These are phyloP conservation scores for Trypanosoma cruzi DNA, from an alignment of 208 protist genomes.

Conservation along the genomic window DNA sequence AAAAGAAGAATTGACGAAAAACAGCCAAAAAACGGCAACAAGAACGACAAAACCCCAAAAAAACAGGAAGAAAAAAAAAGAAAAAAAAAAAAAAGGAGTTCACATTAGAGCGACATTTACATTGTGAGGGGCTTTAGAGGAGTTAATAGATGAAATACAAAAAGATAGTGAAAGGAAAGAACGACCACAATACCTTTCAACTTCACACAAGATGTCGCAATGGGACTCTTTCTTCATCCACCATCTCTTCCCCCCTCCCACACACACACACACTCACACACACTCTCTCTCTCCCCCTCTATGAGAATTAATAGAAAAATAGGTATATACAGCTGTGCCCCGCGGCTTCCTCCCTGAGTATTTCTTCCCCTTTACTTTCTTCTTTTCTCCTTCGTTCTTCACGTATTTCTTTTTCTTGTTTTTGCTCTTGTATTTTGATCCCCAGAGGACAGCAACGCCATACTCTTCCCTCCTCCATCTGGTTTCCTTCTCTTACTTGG, in stretches of 20 bases:
- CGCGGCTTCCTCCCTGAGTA: not conserved
- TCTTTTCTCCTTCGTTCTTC: not conserved
- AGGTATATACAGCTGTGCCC: not conserved
- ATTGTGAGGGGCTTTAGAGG: not conserved
- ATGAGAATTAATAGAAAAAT: not conserved
- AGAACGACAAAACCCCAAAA: not conserved
- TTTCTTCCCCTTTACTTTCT: not conserved
- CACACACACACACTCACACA: not conserved
- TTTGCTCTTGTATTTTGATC: no score
- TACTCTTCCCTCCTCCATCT: no score
- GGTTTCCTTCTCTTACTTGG: no score
- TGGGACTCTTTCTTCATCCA: not conserved
- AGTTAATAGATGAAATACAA: not conserved
- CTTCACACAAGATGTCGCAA: not conserved
- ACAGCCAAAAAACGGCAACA: not conserved
- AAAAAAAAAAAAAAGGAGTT: constrained; percentile 7
- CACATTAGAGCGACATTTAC: not conserved
- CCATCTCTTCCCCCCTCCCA: not conserved
- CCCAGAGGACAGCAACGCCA: no score
- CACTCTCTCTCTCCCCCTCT: not conserved
- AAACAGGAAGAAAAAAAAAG: constrained; percentile 1
- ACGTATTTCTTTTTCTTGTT: not conserved
- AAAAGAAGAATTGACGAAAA: constrained; percentile 16
- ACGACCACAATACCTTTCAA: not conserved
- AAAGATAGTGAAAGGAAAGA: not conserved